Evolutionary conservation across 1,284 basidiomycete genomes (phyloP).

Genomic region (Puccinia brachypodii): DNA sequence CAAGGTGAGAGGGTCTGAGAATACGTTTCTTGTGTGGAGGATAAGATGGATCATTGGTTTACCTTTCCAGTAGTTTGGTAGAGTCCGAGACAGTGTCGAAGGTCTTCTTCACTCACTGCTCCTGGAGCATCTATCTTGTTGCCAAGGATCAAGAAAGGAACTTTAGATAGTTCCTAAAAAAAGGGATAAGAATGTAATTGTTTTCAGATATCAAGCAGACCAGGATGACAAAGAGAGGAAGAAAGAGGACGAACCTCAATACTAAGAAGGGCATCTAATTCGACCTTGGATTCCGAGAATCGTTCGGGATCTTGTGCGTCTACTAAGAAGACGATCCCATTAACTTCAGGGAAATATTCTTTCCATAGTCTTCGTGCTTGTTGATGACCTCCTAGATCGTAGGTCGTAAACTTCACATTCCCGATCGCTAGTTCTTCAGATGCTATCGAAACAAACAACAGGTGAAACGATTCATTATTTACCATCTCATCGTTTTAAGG

Average conservation of each 20-base stretch:
- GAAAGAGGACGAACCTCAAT: slow-evolving; percentile 66
- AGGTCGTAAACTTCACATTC: slow-evolving; percentile 98
- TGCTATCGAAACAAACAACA: no score
- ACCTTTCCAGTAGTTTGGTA: slow-evolving; percentile 99
- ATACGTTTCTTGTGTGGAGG: neutral
- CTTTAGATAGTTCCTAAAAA: slow-evolving; percentile 73
- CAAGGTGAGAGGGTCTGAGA: no score
- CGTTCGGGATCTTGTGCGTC: slow-evolving; percentile 96
- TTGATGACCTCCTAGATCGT: slow-evolving; percentile 96
- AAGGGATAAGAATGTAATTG: neutral
- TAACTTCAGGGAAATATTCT: slow-evolving; percentile 99
- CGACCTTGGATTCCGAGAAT: slow-evolving; percentile 91
- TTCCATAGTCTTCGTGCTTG: slow-evolving; percentile 98
- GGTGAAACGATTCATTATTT: neutral
- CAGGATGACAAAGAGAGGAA: neutral
- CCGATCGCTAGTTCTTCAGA: slow-evolving; percentile 99
- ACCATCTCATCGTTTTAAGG: slow-evolving; percentile 53
- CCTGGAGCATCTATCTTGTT: slow-evolving; percentile 99
- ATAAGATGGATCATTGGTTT: slow-evolving; percentile 51
- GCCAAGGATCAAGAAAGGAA: slow-evolving; percentile 96
- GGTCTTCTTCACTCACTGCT: slow-evolving; percentile 95
- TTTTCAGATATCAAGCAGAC: neutral
- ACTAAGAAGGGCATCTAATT: slow-evolving; percentile 88
- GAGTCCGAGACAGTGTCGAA: slow-evolving; percentile 89
- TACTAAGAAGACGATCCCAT: slow-evolving; percentile 97